Percentiles rank a stretch among this genome's conserved stretches.
These are phyloP conservation scores for Psidium guajava DNA, from an alignment of 345 rosid genomes.

Conservation along the genomic window DNA sequence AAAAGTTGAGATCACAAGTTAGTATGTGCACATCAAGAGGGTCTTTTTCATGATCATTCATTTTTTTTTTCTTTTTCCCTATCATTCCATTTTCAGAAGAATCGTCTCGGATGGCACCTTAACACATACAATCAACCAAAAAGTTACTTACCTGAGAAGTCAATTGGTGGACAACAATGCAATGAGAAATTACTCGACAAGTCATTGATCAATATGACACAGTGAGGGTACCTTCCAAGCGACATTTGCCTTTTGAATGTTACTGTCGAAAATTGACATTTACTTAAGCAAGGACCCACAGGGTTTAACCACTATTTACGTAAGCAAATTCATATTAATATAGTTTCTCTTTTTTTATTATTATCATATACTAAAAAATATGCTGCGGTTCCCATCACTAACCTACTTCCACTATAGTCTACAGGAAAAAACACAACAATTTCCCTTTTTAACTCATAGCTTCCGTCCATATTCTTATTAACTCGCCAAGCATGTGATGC, in stretches of 20 bases:
- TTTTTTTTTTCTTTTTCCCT: not conserved
- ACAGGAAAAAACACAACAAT: not conserved
- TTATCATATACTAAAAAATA: not conserved
- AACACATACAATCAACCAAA: not conserved
- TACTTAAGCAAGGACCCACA: not conserved
- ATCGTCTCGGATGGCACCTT: not conserved
- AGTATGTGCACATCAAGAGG: not conserved
- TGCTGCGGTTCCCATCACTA: not conserved
- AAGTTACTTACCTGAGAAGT: not conserved
- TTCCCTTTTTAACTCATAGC: not conserved
- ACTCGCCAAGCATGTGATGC: not conserved
- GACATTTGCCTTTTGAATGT: not conserved
- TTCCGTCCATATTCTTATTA: not conserved
- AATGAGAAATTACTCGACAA: not conserved
- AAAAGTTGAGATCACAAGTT: not conserved
- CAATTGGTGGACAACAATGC: not conserved
- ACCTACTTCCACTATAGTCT: not conserved
- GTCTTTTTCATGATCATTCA: not conserved
- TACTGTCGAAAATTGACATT: not conserved
- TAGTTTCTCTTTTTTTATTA: not conserved
- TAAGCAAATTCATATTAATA: not conserved
- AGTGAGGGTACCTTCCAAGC: not conserved
- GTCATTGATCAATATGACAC: not conserved
- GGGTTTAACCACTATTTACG: not conserved
- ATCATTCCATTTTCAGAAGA: not conserved